phyloP scores from a whole-genome alignment of 192 early-diverging fungal genomes.

The Coemansia biformis region DNA sequence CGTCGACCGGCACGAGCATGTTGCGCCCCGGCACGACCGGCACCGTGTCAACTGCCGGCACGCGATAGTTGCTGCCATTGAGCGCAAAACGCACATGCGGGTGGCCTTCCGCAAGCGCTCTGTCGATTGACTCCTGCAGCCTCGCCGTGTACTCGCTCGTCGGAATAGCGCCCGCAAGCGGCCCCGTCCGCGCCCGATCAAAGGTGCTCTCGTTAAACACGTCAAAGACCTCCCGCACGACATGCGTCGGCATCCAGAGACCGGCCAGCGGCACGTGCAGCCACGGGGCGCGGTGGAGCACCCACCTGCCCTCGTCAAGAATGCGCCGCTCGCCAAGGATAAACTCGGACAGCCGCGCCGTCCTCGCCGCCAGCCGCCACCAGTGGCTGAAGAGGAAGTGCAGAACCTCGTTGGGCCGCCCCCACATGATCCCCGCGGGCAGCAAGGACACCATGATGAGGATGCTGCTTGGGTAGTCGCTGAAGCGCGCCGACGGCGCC shows the following conservation, averaged over 20 bases:
- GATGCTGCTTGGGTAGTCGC: conserved; percentile 66
- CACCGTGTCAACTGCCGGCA: conserved; percentile 79
- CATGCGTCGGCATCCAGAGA: conserved; percentile 48
- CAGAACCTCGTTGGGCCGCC: conserved; percentile 59
- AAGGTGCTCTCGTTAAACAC: conserved; percentile 4
- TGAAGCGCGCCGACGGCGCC: conserved; percentile 21
- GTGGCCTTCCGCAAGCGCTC: conserved; percentile 36
- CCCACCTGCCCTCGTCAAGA: conserved; percentile 70
- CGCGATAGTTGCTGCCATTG: conserved; percentile 68
- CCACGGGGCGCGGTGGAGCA: conserved; percentile 52
- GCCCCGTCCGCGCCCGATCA: conserved; percentile 21
- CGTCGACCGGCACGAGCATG: conserved; percentile 78
- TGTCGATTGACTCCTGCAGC: conserved; percentile 38
- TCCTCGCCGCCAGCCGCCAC: conserved; percentile 65
- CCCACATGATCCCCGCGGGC: conserved; percentile 34
- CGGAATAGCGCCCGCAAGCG: conserved; percentile 11
- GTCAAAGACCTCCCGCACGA: conserved; percentile 47
- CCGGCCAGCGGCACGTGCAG: conserved; percentile 47
- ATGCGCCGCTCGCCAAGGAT: conserved; percentile 65
- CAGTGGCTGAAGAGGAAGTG: conserved; percentile 57
- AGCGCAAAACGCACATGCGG: conserved; percentile 55
- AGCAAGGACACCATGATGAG: conserved; percentile 54
- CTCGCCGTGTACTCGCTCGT: conserved; percentile 14
- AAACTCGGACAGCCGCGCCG: conserved; percentile 74
- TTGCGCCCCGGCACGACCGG: conserved; percentile 69